Conservation (phyloP, 495 filamentous ascomycete species). For the Hypomontagnella monticulosa region DNA sequence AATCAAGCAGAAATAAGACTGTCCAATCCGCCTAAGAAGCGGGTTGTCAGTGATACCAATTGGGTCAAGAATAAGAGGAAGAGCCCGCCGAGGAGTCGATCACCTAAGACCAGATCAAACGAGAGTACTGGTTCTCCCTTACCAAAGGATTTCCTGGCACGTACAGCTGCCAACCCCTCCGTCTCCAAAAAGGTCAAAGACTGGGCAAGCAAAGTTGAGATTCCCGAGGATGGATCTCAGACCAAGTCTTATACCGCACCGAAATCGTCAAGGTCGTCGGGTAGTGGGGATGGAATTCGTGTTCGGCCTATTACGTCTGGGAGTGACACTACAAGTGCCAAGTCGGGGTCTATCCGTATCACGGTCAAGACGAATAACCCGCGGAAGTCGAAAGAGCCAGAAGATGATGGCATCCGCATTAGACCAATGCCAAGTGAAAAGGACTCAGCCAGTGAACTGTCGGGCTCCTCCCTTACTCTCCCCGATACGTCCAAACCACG, state of each 20-base stretch:
- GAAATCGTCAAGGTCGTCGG: slow-evolving; percentile 33
- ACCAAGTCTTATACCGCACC: slow-evolving; percentile 20
- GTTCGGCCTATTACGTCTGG: slow-evolving; percentile 30
- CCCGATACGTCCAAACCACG: slow-evolving; percentile 24
- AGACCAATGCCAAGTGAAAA: slow-evolving; percentile 40
- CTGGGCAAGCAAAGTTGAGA: slow-evolving; percentile 59
- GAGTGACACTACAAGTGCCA: slow-evolving; percentile 33
- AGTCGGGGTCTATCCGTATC: slow-evolving; percentile 20
- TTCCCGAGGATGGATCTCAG: slow-evolving; percentile 46
- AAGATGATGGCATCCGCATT: slow-evolving; percentile 50
- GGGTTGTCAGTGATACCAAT: slow-evolving; percentile 82
- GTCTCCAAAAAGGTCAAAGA: slow-evolving; percentile 62
- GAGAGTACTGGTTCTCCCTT: slow-evolving; percentile 49
- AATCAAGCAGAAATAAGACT: not conserved
- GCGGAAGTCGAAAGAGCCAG: slow-evolving; percentile 34
- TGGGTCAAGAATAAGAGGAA: slow-evolving; percentile 69
- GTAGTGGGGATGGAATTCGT: slow-evolving; percentile 43
- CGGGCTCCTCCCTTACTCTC: slow-evolving; percentile 20
- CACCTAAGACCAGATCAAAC: slow-evolving; percentile 50
- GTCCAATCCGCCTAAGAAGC: slow-evolving; percentile 67
- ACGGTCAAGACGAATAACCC: slow-evolving; percentile 18
- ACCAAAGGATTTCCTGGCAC: slow-evolving; percentile 63
- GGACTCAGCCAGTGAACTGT: slow-evolving; percentile 23
- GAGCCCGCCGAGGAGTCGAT: slow-evolving; percentile 50
- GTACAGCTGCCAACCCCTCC: slow-evolving; percentile 58